phyloP scores from a whole-genome alignment of 1,284 basidiomycete species.

The Boletus semigastroideus region DNA sequence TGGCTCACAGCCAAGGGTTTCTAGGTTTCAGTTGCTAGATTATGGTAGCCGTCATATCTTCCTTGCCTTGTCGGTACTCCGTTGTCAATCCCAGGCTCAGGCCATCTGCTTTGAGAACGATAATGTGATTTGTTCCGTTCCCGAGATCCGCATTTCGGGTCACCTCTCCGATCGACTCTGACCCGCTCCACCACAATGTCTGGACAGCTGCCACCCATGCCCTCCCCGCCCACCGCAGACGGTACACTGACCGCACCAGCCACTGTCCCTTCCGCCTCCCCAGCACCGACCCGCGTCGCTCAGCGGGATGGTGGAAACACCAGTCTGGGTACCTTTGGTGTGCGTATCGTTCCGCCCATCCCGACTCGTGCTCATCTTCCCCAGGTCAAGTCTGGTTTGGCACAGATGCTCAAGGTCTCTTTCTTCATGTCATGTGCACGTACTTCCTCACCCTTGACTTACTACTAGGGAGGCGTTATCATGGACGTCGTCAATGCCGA shows the following conservation, averaged over 20 bases:
- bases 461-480: slow-evolving; percentile 79
- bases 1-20: slow-evolving; percentile 64
- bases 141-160: neutral
- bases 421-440: neutral
- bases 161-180: neutral
- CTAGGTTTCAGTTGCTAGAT: slow-evolving; percentile 23
- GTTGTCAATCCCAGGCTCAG: slow-evolving; percentile 10
- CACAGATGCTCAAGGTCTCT: slow-evolving; percentile 91
- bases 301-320: slow-evolving; percentile 59
- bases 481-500: slow-evolving; percentile 90
- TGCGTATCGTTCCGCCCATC: slow-evolving; percentile 32
- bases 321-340: slow-evolving; percentile 83
- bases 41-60: slow-evolving; percentile 11
- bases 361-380: slow-evolving; percentile 3
- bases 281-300: slow-evolving; percentile 56
- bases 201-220: slow-evolving; percentile 9
- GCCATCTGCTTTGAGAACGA: neutral
- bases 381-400: slow-evolving; percentile 90
- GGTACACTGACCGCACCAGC: neutral
- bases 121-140: slow-evolving; percentile 4
- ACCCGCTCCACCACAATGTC: slow-evolving; percentile 14
- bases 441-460: neutral
- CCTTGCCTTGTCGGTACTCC: neutral
- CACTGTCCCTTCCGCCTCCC: neutral
- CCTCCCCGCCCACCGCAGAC: neutral